A percentile compares a stretch with the other conserved stretches of the same genome.
These are phyloP conservation scores for Colletotrichum limetticola DNA, from an alignment of 2,329 filamentous ascomycete species.

Conservation along the genomic window DNA sequence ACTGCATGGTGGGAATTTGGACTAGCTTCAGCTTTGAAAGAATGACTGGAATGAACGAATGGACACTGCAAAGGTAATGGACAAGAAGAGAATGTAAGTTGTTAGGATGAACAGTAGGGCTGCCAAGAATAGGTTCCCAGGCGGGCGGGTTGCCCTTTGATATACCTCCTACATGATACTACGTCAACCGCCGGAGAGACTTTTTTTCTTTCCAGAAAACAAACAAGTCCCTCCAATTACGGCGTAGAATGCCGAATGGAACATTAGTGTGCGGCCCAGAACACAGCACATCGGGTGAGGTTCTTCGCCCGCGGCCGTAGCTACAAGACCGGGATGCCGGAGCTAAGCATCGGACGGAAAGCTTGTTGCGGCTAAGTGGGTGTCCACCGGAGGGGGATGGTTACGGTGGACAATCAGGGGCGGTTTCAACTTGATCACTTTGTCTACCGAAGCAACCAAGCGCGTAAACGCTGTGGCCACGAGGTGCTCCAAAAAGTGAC, in stretches of 20 bases:
- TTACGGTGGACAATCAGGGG: slow-evolving; percentile 7
- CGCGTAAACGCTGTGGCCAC: not conserved
- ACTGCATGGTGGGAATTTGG: slow-evolving; percentile 5
- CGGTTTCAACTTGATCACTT: slow-evolving; percentile 21
- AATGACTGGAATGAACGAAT: slow-evolving; percentile 3
- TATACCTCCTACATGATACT: slow-evolving; percentile 14
- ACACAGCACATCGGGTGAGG: not conserved
- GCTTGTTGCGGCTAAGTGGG: slow-evolving; percentile 26
- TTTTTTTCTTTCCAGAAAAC: slow-evolving; percentile 6
- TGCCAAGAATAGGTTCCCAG: not conserved
- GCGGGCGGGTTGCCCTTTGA: slow-evolving; percentile 5
- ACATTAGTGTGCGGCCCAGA: not conserved
- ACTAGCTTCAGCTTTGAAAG: not conserved
- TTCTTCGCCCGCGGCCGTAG: not conserved
- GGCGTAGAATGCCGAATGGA: slow-evolving; percentile 11
- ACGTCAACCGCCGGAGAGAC: not conserved
- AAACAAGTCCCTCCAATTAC: slow-evolving; percentile 14
- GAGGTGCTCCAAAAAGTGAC: not conserved
- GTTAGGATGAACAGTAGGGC: not conserved
- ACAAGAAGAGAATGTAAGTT: slow-evolving; percentile 15
- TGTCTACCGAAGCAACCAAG: not conserved
- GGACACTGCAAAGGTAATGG: not conserved
- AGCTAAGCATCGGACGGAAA: slow-evolving; percentile 26
- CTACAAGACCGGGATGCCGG: slow-evolving; percentile 13
- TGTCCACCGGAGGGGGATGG: not conserved